Conservation (phyloP, 352 stramenopile genomes). For the Pythium biforme region DNA sequence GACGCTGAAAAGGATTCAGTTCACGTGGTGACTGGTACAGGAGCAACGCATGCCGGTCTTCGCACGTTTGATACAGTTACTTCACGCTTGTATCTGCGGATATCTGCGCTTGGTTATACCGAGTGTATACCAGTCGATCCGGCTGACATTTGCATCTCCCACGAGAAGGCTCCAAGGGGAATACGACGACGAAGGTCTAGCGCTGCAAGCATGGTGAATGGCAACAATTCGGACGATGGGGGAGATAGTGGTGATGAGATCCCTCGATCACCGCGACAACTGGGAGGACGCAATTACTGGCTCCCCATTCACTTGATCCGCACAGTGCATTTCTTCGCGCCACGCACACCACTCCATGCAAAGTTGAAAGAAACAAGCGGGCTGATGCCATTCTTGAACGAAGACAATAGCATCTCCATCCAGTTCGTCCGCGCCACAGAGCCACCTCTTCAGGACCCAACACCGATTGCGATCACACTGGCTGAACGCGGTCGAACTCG, state of each 20-base stretch:
- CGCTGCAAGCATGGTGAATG: conserved; percentile 18
- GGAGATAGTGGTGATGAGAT: conserved; percentile 21
- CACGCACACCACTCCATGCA: conserved; percentile 63
- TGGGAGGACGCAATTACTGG: conserved; percentile 54
- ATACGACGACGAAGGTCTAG: conserved; percentile 39
- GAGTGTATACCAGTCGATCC: conserved; percentile 73
- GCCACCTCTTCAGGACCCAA: conserved; percentile 61
- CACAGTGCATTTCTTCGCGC: conserved; percentile 75
- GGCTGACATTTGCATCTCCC: conserved; percentile 47
- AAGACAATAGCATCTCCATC: conserved; percentile 72
- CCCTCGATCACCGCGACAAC: conserved; percentile 9
- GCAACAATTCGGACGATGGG: conserved; percentile 31
- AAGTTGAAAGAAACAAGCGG: conserved; percentile 80
- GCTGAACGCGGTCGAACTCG: conserved; percentile 33
- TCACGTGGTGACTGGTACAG: background rate
- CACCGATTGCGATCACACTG: conserved; percentile 3
- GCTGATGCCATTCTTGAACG: conserved; percentile 56
- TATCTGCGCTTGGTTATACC: conserved; percentile 68
- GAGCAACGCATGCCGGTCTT: background rate
- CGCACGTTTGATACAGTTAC: background rate
- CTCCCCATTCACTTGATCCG: conserved; percentile 75
- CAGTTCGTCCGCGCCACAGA: conserved; percentile 77
- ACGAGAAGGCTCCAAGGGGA: conserved; percentile 46
- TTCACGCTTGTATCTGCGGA: conserved; percentile 68
- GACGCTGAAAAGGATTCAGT: conserved; percentile 51